A percentile compares a stretch with the other conserved stretches of the same genome.
Conservation (phyloP, 2,329 filamentous ascomycete species). For the Fonsecaea erecta region DNA sequence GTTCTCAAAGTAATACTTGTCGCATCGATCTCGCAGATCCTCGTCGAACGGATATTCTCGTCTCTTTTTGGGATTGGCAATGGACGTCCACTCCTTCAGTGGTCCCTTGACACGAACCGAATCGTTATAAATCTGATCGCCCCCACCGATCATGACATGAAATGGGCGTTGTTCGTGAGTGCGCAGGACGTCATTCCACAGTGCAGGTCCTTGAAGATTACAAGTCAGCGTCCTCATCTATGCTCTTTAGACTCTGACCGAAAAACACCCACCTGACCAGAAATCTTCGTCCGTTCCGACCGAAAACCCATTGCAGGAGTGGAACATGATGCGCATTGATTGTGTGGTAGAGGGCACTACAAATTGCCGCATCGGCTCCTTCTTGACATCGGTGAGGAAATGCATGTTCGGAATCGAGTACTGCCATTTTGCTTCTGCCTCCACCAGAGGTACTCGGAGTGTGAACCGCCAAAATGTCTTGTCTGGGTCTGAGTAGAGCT, state of each 20-base stretch:
- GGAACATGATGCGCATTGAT: conserved; percentile 72
- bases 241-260: background rate
- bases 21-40: conserved; percentile 62
- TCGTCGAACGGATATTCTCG: conserved; percentile 69
- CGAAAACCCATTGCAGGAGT: conserved; percentile 71
- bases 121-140: conserved; percentile 81
- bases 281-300: conserved; percentile 67
- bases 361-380: conserved; percentile 56
- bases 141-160: conserved; percentile 80
- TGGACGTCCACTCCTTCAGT: conserved; percentile 68
- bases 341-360: conserved; percentile 63
- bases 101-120: conserved; percentile 85
- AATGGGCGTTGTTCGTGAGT: conserved; percentile 64
- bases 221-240: conserved; percentile 2
- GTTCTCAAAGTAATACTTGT: conserved; percentile 66
- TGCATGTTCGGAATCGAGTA: conserved; percentile 73
- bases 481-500: conserved; percentile 63
- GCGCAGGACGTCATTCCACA: conserved; percentile 69
- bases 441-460: conserved; percentile 67
- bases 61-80: conserved; percentile 64
- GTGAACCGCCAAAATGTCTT: conserved; percentile 66
- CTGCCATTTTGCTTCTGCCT: conserved; percentile 75
- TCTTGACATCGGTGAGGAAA: conserved; percentile 61
- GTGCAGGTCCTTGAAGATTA: conserved; percentile 53
- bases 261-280: conserved; percentile 51